Conservation (phyloP, 2,329 filamentous ascomycete genomes). For the Claviceps monticola region DNA sequence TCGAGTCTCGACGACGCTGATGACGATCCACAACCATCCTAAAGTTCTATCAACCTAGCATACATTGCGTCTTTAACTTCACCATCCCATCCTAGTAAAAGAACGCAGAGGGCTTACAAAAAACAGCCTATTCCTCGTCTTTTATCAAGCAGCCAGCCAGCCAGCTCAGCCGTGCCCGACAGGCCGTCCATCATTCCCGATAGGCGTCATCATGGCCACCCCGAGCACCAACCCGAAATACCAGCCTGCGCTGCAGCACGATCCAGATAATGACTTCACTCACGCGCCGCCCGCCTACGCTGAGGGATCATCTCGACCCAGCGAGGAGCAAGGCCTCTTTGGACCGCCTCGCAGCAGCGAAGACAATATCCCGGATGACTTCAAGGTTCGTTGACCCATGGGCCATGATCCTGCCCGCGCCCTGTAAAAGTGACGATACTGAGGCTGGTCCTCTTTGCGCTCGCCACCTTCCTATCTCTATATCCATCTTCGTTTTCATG, state of each 20-base stretch:
- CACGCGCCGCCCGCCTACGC: constrained; percentile 74
- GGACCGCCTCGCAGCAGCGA: constrained; percentile 63
- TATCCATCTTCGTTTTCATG: too few species aligned
- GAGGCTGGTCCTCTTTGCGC: not conserved
- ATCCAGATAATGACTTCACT: constrained; percentile 63
- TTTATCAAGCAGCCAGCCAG: not conserved
- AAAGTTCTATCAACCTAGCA: not conserved
- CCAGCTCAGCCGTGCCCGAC: too few species aligned
- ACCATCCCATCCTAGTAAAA: not conserved
- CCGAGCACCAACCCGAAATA: constrained; percentile 57
- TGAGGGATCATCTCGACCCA: constrained; percentile 39
- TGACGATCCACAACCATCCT: not conserved
- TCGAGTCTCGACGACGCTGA: constrained; percentile 1
- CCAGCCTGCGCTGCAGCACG: constrained; percentile 66
- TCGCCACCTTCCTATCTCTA: not conserved
- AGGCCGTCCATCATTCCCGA: not conserved
- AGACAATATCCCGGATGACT: constrained; percentile 91
- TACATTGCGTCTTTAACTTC: not conserved
- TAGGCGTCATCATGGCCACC: constrained; percentile 40
- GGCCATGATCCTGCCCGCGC: not conserved
- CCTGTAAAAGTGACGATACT: not conserved
- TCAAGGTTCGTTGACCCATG: constrained; percentile 50
- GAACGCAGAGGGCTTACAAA: not conserved
- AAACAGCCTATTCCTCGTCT: not conserved
- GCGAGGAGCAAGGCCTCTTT: constrained; percentile 43